Conservation (phyloP, 331 rosid species). For the Quercus tomentella region DNA sequence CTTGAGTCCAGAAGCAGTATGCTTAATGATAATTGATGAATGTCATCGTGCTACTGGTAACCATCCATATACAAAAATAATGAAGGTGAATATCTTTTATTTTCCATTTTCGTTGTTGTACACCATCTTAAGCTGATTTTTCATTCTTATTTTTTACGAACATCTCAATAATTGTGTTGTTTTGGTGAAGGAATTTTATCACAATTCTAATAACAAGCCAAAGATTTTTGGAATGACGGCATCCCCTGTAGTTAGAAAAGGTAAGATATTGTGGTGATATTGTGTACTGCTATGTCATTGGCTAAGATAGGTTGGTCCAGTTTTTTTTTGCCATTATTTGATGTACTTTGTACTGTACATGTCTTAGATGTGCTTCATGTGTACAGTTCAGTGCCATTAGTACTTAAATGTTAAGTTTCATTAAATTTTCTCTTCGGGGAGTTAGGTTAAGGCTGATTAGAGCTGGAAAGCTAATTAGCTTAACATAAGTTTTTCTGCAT, state of each 20-base stretch:
- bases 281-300: conserved; percentile 2
- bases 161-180: conserved; percentile 10
- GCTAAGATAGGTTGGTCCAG: conserved; percentile 4
- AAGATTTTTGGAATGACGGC: conserved; percentile 92
- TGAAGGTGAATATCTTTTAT: conserved; percentile 59
- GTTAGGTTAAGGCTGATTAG: not conserved
- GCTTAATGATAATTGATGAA: conserved; percentile 80
- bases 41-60: conserved; percentile 82
- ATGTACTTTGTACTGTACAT: not conserved
- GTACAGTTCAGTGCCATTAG: not conserved
- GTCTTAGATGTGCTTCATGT: not conserved
- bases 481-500: not conserved
- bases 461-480: not conserved
- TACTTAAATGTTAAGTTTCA: not conserved
- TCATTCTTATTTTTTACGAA: not conserved
- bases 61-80: conserved; percentile 81
- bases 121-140: conserved; percentile 5
- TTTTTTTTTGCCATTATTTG: too few relatives aligned
- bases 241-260: conserved; percentile 78
- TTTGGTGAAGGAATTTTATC: conserved; percentile 75
- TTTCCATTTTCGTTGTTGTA: not conserved
- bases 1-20: conserved; percentile 52
- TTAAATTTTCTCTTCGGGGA: not conserved
- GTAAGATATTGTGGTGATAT: conserved; percentile 27
- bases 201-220: conserved; percentile 70